Conservation (phyloP, 768 basidiomycete species). For the Rhodotorula graminis region DNA sequence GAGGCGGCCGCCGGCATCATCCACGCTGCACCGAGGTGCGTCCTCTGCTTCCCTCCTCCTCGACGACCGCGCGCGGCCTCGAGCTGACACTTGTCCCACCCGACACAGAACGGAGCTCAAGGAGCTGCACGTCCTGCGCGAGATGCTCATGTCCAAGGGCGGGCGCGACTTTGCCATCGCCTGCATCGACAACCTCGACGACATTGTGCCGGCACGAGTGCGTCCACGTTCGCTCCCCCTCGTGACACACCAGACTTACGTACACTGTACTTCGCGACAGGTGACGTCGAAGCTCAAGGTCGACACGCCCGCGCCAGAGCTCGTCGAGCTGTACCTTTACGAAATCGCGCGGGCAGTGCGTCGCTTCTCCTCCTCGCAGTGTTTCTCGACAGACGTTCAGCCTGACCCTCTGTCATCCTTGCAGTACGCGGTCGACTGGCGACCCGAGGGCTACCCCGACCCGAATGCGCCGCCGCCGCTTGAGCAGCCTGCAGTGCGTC, state of each 20-base stretch:
- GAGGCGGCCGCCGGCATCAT: slow-evolving; percentile 87
- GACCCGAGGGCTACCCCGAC: slow-evolving; percentile 18
- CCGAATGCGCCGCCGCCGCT: slow-evolving; percentile 1
- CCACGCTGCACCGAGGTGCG: slow-evolving; percentile 83
- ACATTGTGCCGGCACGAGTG: slow-evolving; percentile 77
- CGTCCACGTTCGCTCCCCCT: slow-evolving; percentile 43
- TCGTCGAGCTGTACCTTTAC: slow-evolving; percentile 80
- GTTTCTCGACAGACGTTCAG: neutral
- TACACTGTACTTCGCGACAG: slow-evolving; percentile 53
- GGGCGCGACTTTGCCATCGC: slow-evolving; percentile 80
- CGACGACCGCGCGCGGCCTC: no score
- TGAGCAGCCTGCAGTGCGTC: neutral
- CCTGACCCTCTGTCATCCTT: neutral
- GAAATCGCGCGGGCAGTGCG: slow-evolving; percentile 73
- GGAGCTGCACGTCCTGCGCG: slow-evolving; percentile 72
- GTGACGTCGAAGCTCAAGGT: slow-evolving; percentile 68
- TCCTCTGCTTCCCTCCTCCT: slow-evolving; percentile 44
- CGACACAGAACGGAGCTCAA: slow-evolving; percentile 34
- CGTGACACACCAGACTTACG: no score
- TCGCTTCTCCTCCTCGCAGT: neutral
- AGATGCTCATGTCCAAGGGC: slow-evolving; percentile 92
- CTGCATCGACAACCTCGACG: slow-evolving; percentile 79
- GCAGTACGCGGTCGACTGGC: slow-evolving; percentile 33
- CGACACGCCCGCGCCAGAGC: slow-evolving; percentile 63
- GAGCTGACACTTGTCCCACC: no score